phyloP scores from a whole-genome alignment of 2,329 filamentous ascomycete genomes.

The Alternaria angustiovoidea region DNA sequence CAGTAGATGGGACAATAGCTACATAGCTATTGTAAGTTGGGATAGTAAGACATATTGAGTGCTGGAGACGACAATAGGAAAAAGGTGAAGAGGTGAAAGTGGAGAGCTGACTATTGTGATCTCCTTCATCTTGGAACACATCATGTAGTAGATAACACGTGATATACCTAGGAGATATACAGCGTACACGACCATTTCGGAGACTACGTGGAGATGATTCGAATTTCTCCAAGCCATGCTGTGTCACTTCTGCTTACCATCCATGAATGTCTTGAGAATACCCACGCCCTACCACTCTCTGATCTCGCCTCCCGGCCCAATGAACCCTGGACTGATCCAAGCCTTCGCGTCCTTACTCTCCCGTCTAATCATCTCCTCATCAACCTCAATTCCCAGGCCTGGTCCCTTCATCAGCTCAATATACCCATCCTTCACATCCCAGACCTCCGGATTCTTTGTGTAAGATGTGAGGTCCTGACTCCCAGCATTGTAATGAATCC shows the following conservation, averaged over 20 bases:
- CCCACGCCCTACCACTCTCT: conserved; percentile 67
- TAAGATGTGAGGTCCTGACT: conserved; percentile 64
- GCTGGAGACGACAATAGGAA: conserved; percentile 4
- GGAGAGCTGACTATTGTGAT: neutral
- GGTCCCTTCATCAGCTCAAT: conserved; percentile 67
- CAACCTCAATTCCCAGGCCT: conserved; percentile 72
- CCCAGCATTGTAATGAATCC: conserved; percentile 76
- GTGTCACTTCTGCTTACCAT: neutral
- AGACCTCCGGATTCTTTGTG: conserved; percentile 69
- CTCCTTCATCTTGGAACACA: neutral
- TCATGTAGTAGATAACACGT: neutral
- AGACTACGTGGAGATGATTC: neutral
- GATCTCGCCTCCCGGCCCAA: conserved; percentile 71
- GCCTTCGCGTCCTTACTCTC: conserved; percentile 67
- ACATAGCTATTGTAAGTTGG: neutral
- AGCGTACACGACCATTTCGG: neutral
- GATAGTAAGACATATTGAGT: neutral
- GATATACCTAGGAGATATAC: neutral
- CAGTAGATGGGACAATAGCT: neutral
- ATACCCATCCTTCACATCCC: conserved; percentile 72
- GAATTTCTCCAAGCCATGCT: neutral
- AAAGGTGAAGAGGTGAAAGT: neutral
- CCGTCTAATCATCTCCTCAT: conserved; percentile 72
- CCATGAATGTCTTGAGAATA: neutral
- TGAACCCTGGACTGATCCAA: conserved; percentile 73